A percentile compares a stretch with the other conserved stretches of the same genome.
Evolutionary conservation across 495 filamentous ascomycete species (phyloP).

Genomic region (Lepidopterella palustris): DNA sequence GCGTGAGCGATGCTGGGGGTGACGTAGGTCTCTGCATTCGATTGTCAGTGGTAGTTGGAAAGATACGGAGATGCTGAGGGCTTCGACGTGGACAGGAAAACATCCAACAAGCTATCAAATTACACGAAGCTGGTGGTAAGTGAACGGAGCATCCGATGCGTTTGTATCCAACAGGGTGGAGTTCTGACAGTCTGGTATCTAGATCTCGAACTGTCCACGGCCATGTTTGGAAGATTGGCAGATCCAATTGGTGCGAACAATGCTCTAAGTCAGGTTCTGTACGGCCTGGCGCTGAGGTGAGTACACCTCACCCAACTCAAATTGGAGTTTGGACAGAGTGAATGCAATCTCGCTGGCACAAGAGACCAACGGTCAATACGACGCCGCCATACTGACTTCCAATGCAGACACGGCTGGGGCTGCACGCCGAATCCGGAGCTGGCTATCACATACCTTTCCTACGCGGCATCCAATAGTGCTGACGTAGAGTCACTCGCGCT

Average conservation of each 20-base stretch:
- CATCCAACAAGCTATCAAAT: slow-evolving; percentile 91
- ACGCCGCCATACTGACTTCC: background rate
- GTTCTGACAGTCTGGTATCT: background rate
- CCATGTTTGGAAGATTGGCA: slow-evolving; percentile 80
- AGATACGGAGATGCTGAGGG: slow-evolving; percentile 1
- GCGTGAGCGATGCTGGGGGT: slow-evolving; percentile 17
- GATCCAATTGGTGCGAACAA: slow-evolving; percentile 83
- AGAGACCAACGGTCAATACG: background rate
- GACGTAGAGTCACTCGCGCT: slow-evolving; percentile 78
- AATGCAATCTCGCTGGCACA: background rate
- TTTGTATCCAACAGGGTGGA: background rate
- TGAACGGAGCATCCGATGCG: slow-evolving; percentile 15
- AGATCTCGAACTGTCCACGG: slow-evolving; percentile 66
- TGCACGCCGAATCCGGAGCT: slow-evolving; percentile 61
- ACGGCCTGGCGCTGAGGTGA: slow-evolving; percentile 86
- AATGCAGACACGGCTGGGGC: slow-evolving; percentile 84
- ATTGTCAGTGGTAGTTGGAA: background rate
- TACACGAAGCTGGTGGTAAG: slow-evolving; percentile 78
- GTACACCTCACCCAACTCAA: no score
- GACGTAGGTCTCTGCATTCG: slow-evolving; percentile 22
- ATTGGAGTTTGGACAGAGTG: slow-evolving; percentile 7
- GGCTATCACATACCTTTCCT: slow-evolving; percentile 76
- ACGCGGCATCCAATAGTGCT: slow-evolving; percentile 87
- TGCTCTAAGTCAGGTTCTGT: slow-evolving; percentile 90
- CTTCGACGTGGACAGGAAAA: slow-evolving; percentile 49